Conservation (phyloP, 441 rosid species). For the Pelargonium fulgidum region DNA sequence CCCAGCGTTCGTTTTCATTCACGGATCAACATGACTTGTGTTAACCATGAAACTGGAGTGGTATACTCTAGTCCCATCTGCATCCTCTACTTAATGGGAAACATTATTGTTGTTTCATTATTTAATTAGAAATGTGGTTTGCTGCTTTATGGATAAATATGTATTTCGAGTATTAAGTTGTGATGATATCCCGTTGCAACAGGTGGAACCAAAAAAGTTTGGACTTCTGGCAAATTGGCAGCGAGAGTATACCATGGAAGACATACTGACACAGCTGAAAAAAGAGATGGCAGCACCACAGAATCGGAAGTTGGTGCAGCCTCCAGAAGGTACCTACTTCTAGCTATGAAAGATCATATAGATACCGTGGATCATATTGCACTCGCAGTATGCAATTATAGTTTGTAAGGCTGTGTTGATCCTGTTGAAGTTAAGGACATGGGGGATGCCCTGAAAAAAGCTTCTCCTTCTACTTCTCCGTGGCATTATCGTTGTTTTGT, state of each 20-base stretch:
- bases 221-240: conserved; percentile 87
- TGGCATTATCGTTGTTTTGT: conserved; percentile 29
- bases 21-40: conserved; percentile 86
- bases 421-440: conserved; percentile 33
- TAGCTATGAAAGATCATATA: conserved; percentile 36
- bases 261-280: conserved; percentile 86
- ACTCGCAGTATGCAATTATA: conserved; percentile 35
- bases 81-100: background rate
- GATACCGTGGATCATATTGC: conserved; percentile 28
- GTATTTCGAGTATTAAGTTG: background rate
- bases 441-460: conserved; percentile 29
- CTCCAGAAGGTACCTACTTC: conserved; percentile 96
- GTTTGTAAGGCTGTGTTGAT: conserved; percentile 43
- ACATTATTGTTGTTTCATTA: background rate
- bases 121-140: background rate
- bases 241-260: conserved; percentile 95
- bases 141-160: background rate
- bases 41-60: conserved; percentile 95
- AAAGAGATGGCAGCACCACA: conserved; percentile 97
- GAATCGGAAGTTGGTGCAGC: conserved; percentile 94
- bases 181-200: conserved; percentile 22
- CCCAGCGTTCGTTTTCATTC: conserved; percentile 92
- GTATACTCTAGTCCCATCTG: conserved; percentile 28
- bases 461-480: conserved; percentile 28
- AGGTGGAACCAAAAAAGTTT: conserved; percentile 93